Percentiles rank a stretch among this genome's conserved stretches.
phyloP scores from a whole-genome alignment of 2,329 filamentous ascomycete species.

The Botrytis aclada region DNA sequence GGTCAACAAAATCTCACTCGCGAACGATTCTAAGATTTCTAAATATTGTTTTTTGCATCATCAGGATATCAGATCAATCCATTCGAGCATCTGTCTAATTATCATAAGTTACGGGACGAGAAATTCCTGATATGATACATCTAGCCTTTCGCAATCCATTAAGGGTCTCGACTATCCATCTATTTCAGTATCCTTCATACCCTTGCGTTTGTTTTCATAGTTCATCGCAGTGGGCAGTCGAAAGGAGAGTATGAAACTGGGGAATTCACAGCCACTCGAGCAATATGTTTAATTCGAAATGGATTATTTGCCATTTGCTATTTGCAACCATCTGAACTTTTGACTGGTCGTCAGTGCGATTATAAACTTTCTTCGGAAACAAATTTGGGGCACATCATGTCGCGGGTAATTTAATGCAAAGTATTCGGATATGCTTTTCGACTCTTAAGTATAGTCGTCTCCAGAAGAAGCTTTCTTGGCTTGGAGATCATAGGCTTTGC shows the following conservation, averaged over 20 bases:
- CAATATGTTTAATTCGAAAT: background rate
- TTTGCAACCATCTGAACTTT: background rate
- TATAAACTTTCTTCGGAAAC: slow-evolving; percentile 2
- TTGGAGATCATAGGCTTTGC: background rate
- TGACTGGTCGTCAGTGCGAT: background rate
- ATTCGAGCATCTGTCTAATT: background rate
- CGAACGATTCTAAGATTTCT: background rate
- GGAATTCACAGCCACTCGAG: background rate
- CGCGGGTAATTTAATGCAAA: background rate
- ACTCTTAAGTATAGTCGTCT: background rate
- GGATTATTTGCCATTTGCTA: background rate
- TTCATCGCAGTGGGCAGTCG: background rate
- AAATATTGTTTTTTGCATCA: background rate
- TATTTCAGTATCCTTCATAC: background rate
- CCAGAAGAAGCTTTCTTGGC: slow-evolving; percentile 9
- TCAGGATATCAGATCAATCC: background rate
- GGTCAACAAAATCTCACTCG: background rate
- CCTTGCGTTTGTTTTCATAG: background rate
- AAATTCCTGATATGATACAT: background rate
- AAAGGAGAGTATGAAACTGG: background rate
- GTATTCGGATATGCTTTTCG: background rate
- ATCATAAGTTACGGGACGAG: background rate
- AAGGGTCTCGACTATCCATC: background rate
- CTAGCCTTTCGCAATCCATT: background rate
- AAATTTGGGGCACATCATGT: background rate